Conservation (phyloP, 768 basidiomycete species). For the Trichaptum fuscoviolaceum region DNA sequence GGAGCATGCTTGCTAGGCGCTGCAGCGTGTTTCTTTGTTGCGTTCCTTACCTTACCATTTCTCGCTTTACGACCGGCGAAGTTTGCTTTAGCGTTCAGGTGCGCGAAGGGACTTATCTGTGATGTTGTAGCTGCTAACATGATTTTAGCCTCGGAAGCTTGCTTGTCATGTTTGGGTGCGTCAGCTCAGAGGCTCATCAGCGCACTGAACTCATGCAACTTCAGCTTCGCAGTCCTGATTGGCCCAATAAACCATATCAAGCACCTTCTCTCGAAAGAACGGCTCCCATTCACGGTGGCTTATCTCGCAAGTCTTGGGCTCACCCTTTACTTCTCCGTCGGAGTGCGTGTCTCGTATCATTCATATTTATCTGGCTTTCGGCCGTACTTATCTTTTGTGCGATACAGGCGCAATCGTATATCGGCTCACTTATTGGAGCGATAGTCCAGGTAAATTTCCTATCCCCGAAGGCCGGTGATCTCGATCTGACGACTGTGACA, state of each 20-base stretch:
- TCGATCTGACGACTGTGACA: neutral
- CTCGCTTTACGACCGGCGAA: constrained; percentile 76
- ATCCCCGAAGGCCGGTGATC: neutral
- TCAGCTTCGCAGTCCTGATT: constrained; percentile 75
- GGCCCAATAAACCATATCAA: constrained; percentile 91
- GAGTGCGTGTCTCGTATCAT: constrained; percentile 43
- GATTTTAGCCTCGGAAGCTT: constrained; percentile 69
- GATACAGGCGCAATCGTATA: constrained; percentile 68
- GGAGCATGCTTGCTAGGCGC: constrained; percentile 86
- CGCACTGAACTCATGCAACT: neutral
- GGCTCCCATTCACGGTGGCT: constrained; percentile 76
- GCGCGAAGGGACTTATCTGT: constrained; percentile 8
- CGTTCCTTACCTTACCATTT: constrained; percentile 77
- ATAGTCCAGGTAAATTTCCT: constrained; percentile 55
- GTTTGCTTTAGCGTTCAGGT: constrained; percentile 88
- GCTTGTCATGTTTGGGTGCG: constrained; percentile 94
- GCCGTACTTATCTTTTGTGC: constrained; percentile 8
- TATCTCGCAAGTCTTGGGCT: constrained; percentile 82
- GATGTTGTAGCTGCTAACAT: neutral
- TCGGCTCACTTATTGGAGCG: constrained; percentile 81
- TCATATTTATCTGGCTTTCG: neutral
- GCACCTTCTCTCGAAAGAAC: constrained; percentile 77
- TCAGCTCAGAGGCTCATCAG: neutral
- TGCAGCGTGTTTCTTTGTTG: constrained; percentile 87
- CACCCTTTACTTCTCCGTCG: constrained; percentile 89